Conservation (phyloP, 2,329 filamentous ascomycete species). For the Aureobasidium sp. region DNA sequence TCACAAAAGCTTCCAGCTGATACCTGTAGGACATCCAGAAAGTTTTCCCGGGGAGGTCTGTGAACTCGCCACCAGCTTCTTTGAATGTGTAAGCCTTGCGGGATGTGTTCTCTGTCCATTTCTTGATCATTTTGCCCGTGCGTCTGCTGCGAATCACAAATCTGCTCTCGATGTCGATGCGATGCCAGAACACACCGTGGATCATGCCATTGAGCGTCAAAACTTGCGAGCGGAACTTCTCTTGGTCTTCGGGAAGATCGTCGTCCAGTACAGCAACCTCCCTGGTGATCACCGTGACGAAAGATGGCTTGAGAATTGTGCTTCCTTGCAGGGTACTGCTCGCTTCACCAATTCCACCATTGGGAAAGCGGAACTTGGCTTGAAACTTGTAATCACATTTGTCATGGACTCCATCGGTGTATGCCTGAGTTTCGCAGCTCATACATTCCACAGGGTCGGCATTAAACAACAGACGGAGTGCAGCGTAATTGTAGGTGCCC, state of each 20-base stretch:
- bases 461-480: not conserved
- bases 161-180: not conserved
- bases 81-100: not conserved
- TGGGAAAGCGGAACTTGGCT: not conserved
- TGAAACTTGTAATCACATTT: not conserved
- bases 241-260: not conserved
- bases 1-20: constrained; percentile 32
- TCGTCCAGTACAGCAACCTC: not conserved
- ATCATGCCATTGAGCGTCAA: not conserved
- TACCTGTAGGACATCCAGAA: constrained; percentile 32
- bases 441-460: not conserved
- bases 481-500: not conserved
- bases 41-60: not conserved
- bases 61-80: not conserved
- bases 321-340: not conserved
- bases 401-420: not conserved
- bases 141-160: not conserved
- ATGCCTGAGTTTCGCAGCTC: not conserved
- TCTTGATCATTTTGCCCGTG: not conserved
- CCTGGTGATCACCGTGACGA: not conserved
- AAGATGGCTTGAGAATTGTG: not conserved
- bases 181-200: not conserved
- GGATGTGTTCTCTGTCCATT: not conserved
- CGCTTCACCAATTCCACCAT: not conserved
- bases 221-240: not conserved